Percentiles rank a stretch among this genome's conserved stretches.
phyloP scores from a whole-genome alignment of 805 yeast species.

The Teunomyces panamensis region DNA sequence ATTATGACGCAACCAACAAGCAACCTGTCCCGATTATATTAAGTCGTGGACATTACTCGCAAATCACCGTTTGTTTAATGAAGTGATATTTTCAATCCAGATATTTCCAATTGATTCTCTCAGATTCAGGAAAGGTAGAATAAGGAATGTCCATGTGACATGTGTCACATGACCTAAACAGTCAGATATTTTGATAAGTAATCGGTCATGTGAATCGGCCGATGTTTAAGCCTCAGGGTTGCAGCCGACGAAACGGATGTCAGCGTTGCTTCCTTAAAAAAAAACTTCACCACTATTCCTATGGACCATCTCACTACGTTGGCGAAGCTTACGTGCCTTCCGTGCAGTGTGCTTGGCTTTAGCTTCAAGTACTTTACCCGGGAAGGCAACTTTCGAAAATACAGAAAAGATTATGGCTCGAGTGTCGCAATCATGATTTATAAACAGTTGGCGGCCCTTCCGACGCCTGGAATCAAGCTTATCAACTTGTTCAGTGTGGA shows the following conservation, averaged over 20 bases:
- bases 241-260: background rate
- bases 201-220: too few species aligned
- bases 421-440: constrained; percentile 13
- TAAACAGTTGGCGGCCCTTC: constrained; percentile 10
- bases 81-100: too few species aligned
- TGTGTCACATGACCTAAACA: background rate
- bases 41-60: too few species aligned
- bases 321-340: constrained; percentile 10
- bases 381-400: constrained; percentile 17
- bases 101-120: too few species aligned
- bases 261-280: background rate
- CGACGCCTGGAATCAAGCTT: constrained; percentile 8
- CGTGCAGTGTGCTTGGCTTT: constrained; percentile 13
- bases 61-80: too few species aligned
- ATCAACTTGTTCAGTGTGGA: constrained; percentile 6
- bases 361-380: constrained; percentile 9
- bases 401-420: constrained; percentile 8
- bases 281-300: background rate
- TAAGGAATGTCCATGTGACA: background rate
- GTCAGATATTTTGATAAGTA: too few species aligned
- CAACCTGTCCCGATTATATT: too few species aligned
- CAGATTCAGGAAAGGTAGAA: too few species aligned
- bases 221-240: background rate
- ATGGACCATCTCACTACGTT: background rate
- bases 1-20: too few species aligned